Evolutionary conservation across 768 basidiomycete genomes (phyloP), one percentile per base, ranked within the genome.

Genomic region (Dioszegia aurantiaca): DNA sequence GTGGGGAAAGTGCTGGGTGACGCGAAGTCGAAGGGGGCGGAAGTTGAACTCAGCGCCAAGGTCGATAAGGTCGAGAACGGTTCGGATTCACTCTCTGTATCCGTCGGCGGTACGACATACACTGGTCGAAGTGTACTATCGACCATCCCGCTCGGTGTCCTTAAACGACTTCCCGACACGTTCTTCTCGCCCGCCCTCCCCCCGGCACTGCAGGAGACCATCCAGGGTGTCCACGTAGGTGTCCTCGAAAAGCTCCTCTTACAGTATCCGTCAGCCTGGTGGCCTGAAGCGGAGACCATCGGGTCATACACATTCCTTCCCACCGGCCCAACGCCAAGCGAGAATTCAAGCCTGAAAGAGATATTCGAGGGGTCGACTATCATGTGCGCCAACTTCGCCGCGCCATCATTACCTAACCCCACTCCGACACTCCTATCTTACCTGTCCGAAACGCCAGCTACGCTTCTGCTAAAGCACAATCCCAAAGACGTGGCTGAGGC

Each of bases 231-330:
- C 0, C 67, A 74, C 41, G 74, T 76, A 6, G 74, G 74, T 21
- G 44, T 65, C 1, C 64, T 76, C 8, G 74, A 73, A 37, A 76
- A 76, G 57, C 55, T 76, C 6, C 55, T 76, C 5, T 36, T 76
- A 0, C 59, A 63, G 17, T 76, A 76, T 44, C 58, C 62, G 11
- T 30, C 55, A 12, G 69, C 74, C 0, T 76, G 74, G 74, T 76
- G 74, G 74, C 69, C 70, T 8, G 61, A 69, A 10, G 62, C 67
- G 5, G 58, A 59, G 4, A 60, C 30, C 6, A 48, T 64, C 21
- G 74, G 72, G 11, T 70, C 67, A 1, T 70, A 71, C 58, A 76
- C 70, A n/a, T 63, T 76, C 55, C 63, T 76, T 16, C 74, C 74
- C 9, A 69, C 65, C 2, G 46, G 51, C n/a, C 19, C 56, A 0